Conservation (phyloP, 257 asterid species). For the Fraxinus anomala region DNA sequence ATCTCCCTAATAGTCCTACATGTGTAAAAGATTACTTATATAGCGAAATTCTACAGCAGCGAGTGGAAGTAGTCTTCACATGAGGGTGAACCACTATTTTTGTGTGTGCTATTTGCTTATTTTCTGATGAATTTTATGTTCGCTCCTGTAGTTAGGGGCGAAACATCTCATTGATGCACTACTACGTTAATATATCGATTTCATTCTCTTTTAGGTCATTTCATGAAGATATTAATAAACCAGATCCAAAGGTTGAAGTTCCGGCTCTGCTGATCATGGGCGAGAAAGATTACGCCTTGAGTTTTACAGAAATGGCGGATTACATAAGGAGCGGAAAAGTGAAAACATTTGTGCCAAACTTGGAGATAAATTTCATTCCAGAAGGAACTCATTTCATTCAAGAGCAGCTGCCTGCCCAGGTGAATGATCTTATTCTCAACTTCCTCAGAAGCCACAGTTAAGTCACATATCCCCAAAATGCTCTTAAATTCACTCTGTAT, state of each 20-base stretch:
- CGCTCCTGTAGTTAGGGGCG: too few relatives aligned
- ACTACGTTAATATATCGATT: background rate
- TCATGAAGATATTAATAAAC: constrained; percentile 19
- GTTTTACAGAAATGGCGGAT: constrained; percentile 61
- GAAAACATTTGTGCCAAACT: constrained; percentile 49
- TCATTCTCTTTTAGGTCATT: constrained; percentile 37
- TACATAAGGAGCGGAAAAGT: constrained; percentile 50
- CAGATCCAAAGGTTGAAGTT: constrained; percentile 44
- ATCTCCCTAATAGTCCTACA: too few relatives aligned
- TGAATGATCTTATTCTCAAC: constrained; percentile 45
- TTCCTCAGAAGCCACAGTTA: constrained; percentile 41
- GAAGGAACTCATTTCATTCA: constrained; percentile 79
- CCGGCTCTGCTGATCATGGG: constrained; percentile 76
- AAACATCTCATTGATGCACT: background rate
- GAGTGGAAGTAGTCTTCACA: too few relatives aligned
- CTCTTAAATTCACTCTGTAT: too few relatives aligned
- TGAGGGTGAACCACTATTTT: too few relatives aligned
- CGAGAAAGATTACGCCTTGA: constrained; percentile 63
- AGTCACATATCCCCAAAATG: background rate
- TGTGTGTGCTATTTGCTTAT: too few relatives aligned
- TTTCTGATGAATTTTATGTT: too few relatives aligned
- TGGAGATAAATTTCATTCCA: constrained; percentile 55
- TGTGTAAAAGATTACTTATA: too few relatives aligned
- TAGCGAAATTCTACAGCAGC: too few relatives aligned
- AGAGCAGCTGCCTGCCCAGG: constrained; percentile 65